Conservation (phyloP, 2,329 filamentous ascomycete genomes). For the Sarocladiaceae sp. region DNA sequence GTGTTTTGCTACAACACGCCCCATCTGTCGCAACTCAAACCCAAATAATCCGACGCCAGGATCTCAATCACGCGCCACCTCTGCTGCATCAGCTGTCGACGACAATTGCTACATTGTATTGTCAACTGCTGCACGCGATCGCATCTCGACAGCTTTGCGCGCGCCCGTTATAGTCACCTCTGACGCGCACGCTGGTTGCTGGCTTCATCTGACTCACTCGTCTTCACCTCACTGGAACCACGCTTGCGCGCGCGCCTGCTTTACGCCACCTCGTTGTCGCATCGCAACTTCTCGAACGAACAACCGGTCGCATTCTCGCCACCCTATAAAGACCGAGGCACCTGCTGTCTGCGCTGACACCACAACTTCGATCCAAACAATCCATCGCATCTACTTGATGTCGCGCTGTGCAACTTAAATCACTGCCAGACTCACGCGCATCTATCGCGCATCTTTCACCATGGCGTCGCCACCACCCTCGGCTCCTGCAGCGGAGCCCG, state of each 20-base stretch:
- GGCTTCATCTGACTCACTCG: conserved; percentile 4
- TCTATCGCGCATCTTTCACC: conserved; percentile 8
- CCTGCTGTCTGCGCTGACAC: background rate
- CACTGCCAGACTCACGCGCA: conserved; percentile 9
- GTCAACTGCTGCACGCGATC: background rate
- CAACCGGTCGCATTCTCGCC: background rate
- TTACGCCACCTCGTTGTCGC: background rate
- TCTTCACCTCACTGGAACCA: background rate
- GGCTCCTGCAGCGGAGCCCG: background rate
- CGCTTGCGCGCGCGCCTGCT: background rate
- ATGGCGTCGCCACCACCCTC: conserved; percentile 8
- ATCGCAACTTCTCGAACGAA: conserved; percentile 5
- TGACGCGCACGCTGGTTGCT: background rate
- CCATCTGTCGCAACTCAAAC: background rate
- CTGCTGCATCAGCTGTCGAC: background rate
- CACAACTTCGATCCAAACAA: no score
- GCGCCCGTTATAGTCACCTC: conserved; percentile 1
- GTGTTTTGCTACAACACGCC: conserved; percentile 8
- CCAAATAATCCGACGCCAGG: background rate
- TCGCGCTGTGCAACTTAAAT: background rate
- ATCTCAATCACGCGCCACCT: background rate
- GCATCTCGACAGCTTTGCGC: background rate
- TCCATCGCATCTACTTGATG: conserved; percentile 2
- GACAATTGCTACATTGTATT: background rate
- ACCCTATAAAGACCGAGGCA: conserved; percentile 2